Percentiles rank a stretch among this genome's conserved stretches.
These are phyloP conservation scores for Westerdykella aurantiaca DNA, from an alignment of 2,329 filamentous ascomycete species.

Conservation along the genomic window DNA sequence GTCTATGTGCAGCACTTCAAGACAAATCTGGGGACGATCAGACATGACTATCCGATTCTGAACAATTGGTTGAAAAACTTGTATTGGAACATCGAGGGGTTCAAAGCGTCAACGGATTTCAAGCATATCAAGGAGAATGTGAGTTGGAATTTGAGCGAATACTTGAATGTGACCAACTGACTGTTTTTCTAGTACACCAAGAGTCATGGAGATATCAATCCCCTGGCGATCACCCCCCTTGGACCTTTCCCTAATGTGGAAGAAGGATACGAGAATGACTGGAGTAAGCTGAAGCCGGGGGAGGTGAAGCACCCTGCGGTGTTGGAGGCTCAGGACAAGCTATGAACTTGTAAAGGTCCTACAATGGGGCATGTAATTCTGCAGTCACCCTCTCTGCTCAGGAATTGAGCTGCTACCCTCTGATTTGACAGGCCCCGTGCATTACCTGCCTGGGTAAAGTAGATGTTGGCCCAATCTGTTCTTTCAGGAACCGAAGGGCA, in stretches of 20 bases:
- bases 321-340: conserved; percentile 25
- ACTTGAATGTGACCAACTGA: too few species aligned
- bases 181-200: conserved; percentile 47
- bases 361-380: too few species aligned
- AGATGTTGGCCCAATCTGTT: too few species aligned
- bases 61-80: conserved; percentile 56
- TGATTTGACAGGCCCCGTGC: too few species aligned
- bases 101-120: conserved; percentile 57
- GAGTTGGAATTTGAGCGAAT: conserved; percentile 9
- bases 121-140: conserved; percentile 63
- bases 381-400: too few species aligned
- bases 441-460: too few species aligned
- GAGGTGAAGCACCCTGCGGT: conserved; percentile 41
- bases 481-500: too few species aligned
- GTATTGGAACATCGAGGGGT: conserved; percentile 53
- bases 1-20: conserved; percentile 64
- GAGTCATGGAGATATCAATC: conserved; percentile 55
- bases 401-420: too few species aligned
- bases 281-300: conserved; percentile 45
- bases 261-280: conserved; percentile 46
- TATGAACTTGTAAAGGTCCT: conserved; percentile 6
- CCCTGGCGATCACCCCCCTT: conserved; percentile 56
- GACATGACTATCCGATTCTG: conserved; percentile 55
- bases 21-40: conserved; percentile 56
- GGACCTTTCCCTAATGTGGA: conserved; percentile 57